A percentile compares a stretch with the other conserved stretches of the same genome.
Evolutionary conservation across 169 alveolate genomes (phyloP).

Genomic region (Cryptosporidium sp.): DNA sequence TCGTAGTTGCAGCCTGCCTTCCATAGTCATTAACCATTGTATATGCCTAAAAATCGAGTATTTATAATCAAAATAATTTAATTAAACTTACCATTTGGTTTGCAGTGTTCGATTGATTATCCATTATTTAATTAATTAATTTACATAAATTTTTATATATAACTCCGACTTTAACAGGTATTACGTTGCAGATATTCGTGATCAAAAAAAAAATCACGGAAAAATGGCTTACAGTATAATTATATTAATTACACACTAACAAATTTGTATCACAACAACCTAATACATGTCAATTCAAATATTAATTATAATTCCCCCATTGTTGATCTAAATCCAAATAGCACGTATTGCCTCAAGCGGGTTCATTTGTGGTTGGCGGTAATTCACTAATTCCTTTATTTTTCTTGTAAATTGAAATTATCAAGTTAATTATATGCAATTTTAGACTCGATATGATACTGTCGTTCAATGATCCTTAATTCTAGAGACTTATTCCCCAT

Average conservation of each 20-base stretch:
- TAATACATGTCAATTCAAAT: conserved; percentile 22
- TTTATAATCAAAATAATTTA: background rate
- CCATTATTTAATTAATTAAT: conserved; percentile 25
- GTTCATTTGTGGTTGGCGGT: background rate
- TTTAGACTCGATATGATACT: background rate
- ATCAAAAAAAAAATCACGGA: background rate
- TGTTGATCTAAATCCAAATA: conserved; percentile 37
- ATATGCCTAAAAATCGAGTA: conserved; percentile 37
- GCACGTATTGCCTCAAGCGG: conserved; percentile 67
- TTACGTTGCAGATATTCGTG: background rate
- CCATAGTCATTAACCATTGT: conserved; percentile 73
- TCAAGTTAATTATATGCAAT: too few species aligned
- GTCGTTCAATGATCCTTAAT: background rate
- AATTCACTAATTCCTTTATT: background rate
- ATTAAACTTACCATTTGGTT: conserved; percentile 57
- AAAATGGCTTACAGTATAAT: background rate
- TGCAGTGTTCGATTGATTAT: conserved; percentile 25
- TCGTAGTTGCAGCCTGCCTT: conserved; percentile 73
- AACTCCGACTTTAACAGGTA: background rate
- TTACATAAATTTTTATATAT: background rate
- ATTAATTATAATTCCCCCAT: conserved; percentile 1
- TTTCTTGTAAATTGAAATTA: background rate
- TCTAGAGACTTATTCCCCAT: background rate
- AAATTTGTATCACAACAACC: background rate
- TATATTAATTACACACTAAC: conserved; percentile 15